phyloP scores from a whole-genome alignment of 179 eudicot species.

The Monotropa hypopitys region DNA sequence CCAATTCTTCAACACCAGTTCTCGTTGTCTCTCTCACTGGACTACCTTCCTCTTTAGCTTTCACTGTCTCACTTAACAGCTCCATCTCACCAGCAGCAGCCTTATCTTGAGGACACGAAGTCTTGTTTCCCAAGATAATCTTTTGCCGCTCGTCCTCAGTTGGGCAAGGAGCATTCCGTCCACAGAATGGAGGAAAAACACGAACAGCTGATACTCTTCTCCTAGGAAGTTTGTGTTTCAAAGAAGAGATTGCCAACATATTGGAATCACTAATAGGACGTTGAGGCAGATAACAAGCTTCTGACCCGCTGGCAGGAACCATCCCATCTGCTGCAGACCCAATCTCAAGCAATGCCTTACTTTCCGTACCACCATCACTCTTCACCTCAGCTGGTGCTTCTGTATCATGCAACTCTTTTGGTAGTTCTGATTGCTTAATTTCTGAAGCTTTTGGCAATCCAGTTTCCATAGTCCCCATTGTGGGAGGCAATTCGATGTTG shows the following conservation, averaged over 20 bases:
- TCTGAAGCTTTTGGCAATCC: slow-evolving; percentile 5
- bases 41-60: background rate
- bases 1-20: slow-evolving; percentile 2
- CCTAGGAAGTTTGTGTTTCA: slow-evolving; percentile 17
- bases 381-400: slow-evolving; percentile 2
- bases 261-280: slow-evolving; percentile 5
- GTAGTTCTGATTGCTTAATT: background rate
- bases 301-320: background rate
- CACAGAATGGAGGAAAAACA: slow-evolving; percentile 54
- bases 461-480: background rate
- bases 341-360: background rate
- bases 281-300: background rate
- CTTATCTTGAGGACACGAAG: background rate
- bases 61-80: background rate
- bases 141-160: slow-evolving; percentile 13
- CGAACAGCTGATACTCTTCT: slow-evolving; percentile 39
- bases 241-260: background rate
- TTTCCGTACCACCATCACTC: background rate
- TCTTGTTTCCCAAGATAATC: slow-evolving; percentile 9
- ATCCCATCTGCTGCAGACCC: background rate
- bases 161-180: slow-evolving; percentile 22
- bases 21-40: slow-evolving; percentile 1
- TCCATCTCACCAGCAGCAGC: background rate
- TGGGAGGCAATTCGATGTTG: background rate
- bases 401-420: slow-evolving; percentile 6